Base-by-base conservation (phyloP, 148 eudicot species). In the Silene conica region DNA sequence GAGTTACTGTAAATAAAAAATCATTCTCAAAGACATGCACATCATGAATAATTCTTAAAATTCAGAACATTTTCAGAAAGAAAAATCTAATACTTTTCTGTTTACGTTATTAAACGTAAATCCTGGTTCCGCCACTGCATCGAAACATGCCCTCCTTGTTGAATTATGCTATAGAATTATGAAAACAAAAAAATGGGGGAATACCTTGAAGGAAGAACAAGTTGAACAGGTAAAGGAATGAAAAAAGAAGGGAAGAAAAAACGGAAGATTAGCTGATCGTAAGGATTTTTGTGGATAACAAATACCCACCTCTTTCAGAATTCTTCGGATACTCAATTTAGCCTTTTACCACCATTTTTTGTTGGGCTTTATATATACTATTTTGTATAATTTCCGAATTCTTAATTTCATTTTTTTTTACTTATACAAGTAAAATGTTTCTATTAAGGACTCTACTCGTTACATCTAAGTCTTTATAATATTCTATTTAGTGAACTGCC, bases 251-350 rank as follows among this genome's bases (percentile, higher is more conserved):
- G 41, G 15, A 43, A 46, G 69, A 48, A 63, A 67, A 68, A 38
- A 64, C 73, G n/a, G 18, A 22, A 72, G 54, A 67, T 31, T 48
- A 50, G 59, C 77, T 80, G 31, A 61, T 52, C 21, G 46, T 52
- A 52, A 50, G 31, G 74, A 61, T 54, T 65, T 65, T 12, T 80
- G 79, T 75, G 82, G 82, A 71, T 41, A 69, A 58, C 63, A 75
- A 66, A 66, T 63, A 65, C 50, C 73, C 45, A 54, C 73, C 26
- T 52, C 12, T 79, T 15, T 14, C 16, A 59, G 11, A 46, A 58
- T 43, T 19, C 25, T 19, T 11, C 45, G 23, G 69, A 74, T 0
- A 34, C 76, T 60, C 20, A 28, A 74, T 60, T 46, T 73, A 69
- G 77, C 54, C 54, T 48, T 34, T 48, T 10, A 26, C 28, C 28